These are phyloP conservation scores for Senecio squalidus DNA, from an alignment of 140 eudicot genomes.

Conservation along the genomic window DNA sequence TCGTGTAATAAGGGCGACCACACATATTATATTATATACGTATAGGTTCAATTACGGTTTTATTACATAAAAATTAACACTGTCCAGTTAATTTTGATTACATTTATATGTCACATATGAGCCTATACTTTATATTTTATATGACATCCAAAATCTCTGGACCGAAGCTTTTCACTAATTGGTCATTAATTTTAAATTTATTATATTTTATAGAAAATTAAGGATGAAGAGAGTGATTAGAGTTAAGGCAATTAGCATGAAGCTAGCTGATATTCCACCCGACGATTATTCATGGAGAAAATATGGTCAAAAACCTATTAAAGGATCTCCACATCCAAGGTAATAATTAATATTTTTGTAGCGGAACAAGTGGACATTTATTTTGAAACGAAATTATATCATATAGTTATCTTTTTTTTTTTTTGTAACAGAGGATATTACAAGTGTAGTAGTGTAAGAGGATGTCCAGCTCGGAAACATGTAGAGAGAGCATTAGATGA, in stretches of 20 bases:
- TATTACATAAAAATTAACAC: too few species aligned
- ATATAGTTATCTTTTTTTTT: too few species aligned
- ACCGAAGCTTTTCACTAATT: neutral
- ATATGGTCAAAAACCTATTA: slow-evolving; percentile 93
- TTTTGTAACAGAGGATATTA: slow-evolving; percentile 65
- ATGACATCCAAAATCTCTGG: too few species aligned
- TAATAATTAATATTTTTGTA: slow-evolving; percentile 15
- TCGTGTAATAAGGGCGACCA: too few species aligned
- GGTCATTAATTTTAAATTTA: neutral
- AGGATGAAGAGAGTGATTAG: slow-evolving; percentile 66
- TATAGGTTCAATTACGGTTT: too few species aligned
- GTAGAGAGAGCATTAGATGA: slow-evolving; percentile 93
- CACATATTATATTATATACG: too few species aligned
- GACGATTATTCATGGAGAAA: slow-evolving; percentile 98
- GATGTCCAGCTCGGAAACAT: slow-evolving; percentile 92
- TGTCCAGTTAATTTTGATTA: too few species aligned
- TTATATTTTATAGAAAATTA: slow-evolving; percentile 33
- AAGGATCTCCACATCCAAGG: slow-evolving; percentile 99
- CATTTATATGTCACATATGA: too few species aligned
- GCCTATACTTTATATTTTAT: too few species aligned
- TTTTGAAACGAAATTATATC: too few species aligned
- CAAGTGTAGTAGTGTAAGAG: slow-evolving; percentile 94
- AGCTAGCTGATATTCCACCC: slow-evolving; percentile 88
- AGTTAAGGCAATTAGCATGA: slow-evolving; percentile 92
- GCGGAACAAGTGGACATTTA: too few species aligned